Evolutionary conservation across 768 basidiomycete species (phyloP).

Genomic region (Amylocystis lapponica): DNA sequence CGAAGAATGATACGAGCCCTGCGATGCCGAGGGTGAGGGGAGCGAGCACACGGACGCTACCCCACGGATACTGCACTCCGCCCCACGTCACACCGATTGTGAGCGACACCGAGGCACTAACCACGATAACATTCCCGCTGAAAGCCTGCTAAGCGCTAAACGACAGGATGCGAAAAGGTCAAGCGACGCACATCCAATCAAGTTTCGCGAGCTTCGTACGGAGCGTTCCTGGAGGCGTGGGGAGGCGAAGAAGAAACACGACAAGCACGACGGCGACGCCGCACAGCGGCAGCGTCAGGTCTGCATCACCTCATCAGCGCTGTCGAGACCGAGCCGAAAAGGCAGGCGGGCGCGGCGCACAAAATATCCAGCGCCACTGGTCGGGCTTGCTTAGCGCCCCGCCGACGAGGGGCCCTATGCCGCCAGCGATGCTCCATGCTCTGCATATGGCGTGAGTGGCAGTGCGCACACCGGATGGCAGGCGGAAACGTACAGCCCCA

Average conservation of each 20-base stretch:
- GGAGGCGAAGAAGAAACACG: constrained; percentile 12
- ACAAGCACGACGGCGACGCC: constrained; percentile 3
- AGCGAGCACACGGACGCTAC: constrained; percentile 25
- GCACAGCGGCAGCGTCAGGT: constrained; percentile 6
- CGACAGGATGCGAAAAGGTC: not conserved
- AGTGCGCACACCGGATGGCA: not conserved
- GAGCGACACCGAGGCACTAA: constrained; percentile 12
- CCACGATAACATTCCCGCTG: constrained; percentile 22
- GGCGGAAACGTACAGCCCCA: constrained; percentile 7
- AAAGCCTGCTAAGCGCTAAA: no score
- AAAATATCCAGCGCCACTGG: constrained; percentile 15
- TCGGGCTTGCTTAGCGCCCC: constrained; percentile 19
- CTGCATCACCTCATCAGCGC: not conserved
- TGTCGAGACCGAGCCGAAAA: not conserved
- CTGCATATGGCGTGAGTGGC: constrained; percentile 2
- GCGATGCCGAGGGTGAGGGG: constrained; percentile 30
- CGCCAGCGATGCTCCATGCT: constrained; percentile 23
- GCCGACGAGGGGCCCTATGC: constrained; percentile 24
- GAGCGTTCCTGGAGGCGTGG: constrained; percentile 7
- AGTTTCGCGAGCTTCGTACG: constrained; percentile 18
- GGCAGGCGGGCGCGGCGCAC: not conserved
- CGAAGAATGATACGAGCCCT: constrained; percentile 26
- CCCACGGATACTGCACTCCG: constrained; percentile 32
- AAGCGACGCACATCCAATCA: constrained; percentile 18
- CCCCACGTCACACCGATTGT: constrained; percentile 26